Percentiles rank a stretch among this genome's conserved stretches.
These are phyloP conservation scores for Solanum piurae DNA, from an alignment of 257 asterid species.

Conservation along the genomic window DNA sequence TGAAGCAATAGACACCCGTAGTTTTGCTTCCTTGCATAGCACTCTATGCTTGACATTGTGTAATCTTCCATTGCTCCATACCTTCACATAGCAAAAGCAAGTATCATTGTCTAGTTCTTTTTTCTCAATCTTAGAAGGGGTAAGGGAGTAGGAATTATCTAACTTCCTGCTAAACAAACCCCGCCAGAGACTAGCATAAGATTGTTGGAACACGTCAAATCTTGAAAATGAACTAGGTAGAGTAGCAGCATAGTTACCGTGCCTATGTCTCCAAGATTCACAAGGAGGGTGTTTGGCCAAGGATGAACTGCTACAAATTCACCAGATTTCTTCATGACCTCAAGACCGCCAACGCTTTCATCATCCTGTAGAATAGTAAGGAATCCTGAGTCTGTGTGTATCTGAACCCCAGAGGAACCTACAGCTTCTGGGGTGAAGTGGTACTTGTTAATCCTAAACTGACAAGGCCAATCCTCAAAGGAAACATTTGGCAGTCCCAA, in stretches of 20 bases:
- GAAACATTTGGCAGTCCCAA: conserved; percentile 25
- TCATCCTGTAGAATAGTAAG: conserved; percentile 68
- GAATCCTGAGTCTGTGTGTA: conserved; percentile 64
- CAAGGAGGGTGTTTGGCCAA: conserved; percentile 42
- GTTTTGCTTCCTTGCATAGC: conserved; percentile 17
- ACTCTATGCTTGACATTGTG: conserved; percentile 24
- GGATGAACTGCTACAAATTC: conserved; percentile 44
- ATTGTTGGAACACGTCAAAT: background rate
- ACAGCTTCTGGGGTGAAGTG: conserved; percentile 33
- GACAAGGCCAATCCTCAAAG: conserved; percentile 46
- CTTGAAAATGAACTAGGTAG: background rate
- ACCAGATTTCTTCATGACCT: conserved; percentile 49
- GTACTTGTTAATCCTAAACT: conserved; percentile 68
- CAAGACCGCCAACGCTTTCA: conserved; percentile 52
- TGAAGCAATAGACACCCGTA: conserved; percentile 18
- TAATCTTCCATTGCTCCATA: conserved; percentile 33
- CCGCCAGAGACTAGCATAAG: background rate
- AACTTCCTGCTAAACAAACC: background rate
- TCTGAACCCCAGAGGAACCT: conserved; percentile 42
- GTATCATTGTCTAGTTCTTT: background rate
- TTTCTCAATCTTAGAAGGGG: background rate
- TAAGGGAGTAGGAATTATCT: background rate
- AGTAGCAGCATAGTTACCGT: conserved; percentile 15
- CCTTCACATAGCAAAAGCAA: conserved; percentile 5
- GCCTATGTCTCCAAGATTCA: conserved; percentile 62